Base-by-base conservation (phyloP, 352 stramenopile genomes). In the Phytophthora ramorum region DNA sequence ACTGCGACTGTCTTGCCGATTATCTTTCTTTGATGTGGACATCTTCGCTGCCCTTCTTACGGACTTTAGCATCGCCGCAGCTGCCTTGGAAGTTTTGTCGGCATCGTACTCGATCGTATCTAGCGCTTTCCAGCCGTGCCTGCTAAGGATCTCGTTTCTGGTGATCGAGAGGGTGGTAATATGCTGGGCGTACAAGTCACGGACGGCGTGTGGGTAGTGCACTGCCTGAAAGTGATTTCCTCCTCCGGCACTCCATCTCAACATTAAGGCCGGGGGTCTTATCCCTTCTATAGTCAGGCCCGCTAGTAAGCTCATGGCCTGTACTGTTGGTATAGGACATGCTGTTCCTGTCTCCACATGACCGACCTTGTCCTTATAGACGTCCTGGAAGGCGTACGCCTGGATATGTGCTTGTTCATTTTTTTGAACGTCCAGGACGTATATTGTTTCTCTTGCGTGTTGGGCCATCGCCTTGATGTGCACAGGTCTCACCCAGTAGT, bases 391-490 rank as follows among this genome's bases (percentile, higher is more conserved):
- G 2, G 45, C 24, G 24, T 52, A 38, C 4, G 26, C 24, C 24
- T 52, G 45, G 1, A 52, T 4, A 5, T 24, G 2, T 2, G 45
- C 14, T 12, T 20, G 9, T 0, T 13, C 45, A 7, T 38, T 3
- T 22, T 40, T 13, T 2, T 13, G 10, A 0, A 52, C 24, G 14
- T 52, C 45, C 0, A 52, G 45, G 24, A 38, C 45, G 10, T 52
- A 52, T 0, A 37, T 8, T 0, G 35, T 41, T 6, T 41, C 35
- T 6, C 35, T 7, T 12, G 35, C 35, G 17, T 17, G 13, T 17
- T 24, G 45, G 5, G 24, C 45, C 45, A 52, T 52, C 5, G 45
- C 45, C 13, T 52, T 52, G 4, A 52, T 9, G 26, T 52, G 45
- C 22, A 22, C 26, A 5, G 45, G 45, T 10, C 45, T 1, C 2